These are phyloP conservation scores for Mortierella hygrophila DNA, from an alignment of 192 early-diverging fungal species.

Conservation along the genomic window DNA sequence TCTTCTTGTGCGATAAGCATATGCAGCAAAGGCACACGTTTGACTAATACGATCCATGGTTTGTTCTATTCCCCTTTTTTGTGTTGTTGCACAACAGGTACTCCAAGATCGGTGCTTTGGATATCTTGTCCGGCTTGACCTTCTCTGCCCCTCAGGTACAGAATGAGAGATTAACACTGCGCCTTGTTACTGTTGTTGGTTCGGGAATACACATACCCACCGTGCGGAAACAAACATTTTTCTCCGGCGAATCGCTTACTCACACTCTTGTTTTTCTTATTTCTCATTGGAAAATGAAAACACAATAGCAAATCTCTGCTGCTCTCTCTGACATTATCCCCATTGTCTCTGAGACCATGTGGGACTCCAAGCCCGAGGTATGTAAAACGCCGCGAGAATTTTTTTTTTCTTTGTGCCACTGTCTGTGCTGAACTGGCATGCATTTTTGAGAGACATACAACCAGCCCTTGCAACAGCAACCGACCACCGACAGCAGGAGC, in stretches of 20 bases:
- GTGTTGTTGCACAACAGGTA: conserved; percentile 63
- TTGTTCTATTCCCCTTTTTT: background rate
- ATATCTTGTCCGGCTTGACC: conserved; percentile 60
- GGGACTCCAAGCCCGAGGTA: conserved; percentile 87
- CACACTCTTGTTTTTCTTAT: too few species aligned
- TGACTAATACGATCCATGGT: background rate
- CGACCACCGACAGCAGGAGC: background rate
- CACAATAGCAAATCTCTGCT: conserved; percentile 55
- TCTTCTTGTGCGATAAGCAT: background rate
- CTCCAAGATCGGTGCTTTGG: conserved; percentile 70
- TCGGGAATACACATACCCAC: background rate
- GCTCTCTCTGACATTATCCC: conserved; percentile 76
- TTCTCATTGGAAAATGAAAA: too few species aligned
- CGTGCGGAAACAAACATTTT: background rate
- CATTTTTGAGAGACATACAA: background rate
- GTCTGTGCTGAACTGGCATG: conserved; percentile 10
- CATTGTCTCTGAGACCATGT: conserved; percentile 80
- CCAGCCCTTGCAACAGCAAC: background rate
- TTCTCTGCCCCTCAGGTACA: conserved; percentile 58
- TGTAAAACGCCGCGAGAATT: conserved; percentile 29
- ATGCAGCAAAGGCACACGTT: background rate
- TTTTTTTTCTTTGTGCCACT: conserved; percentile 28
- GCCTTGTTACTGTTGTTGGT: background rate
- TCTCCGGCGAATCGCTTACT: too few species aligned
- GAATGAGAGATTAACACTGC: background rate